Percentiles rank a stretch among this genome's conserved stretches.
phyloP scores from a whole-genome alignment of 352 stramenopile species.

The Thalassiosira tumida region DNA sequence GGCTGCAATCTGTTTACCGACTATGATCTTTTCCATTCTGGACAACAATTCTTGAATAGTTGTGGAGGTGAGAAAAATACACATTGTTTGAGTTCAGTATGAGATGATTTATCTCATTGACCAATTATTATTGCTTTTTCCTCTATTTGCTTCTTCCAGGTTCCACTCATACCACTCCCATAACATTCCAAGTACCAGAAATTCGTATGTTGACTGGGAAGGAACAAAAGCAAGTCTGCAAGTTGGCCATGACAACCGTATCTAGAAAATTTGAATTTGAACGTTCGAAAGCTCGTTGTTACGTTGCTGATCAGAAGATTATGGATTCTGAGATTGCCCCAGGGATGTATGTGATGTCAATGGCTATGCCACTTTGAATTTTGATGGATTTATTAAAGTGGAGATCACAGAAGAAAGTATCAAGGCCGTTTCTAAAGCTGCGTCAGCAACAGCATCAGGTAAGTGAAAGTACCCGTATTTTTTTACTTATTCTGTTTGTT shows the following conservation, averaged over 20 bases:
- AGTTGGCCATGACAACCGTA: not conserved
- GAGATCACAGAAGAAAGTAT: slow-evolving; percentile 28
- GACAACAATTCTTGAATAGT: slow-evolving; percentile 57
- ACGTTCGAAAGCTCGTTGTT: slow-evolving; percentile 10
- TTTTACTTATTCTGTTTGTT: too few relatives aligned
- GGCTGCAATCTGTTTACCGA: slow-evolving; percentile 78
- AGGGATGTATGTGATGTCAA: slow-evolving; percentile 68
- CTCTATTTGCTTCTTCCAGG: not conserved
- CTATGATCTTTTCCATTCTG: slow-evolving; percentile 70
- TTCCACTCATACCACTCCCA: not conserved
- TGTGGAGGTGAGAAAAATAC: slow-evolving; percentile 66
- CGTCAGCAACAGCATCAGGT: slow-evolving; percentile 62
- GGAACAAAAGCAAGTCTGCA: slow-evolving; percentile 34
- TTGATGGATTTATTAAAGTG: slow-evolving; percentile 48
- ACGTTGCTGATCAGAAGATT: slow-evolving; percentile 20
- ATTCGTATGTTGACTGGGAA: slow-evolving; percentile 4
- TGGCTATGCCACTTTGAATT: slow-evolving; percentile 64
- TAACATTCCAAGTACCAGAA: slow-evolving; percentile 8
- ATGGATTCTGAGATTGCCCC: slow-evolving; percentile 46
- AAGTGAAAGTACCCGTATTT: not conserved
- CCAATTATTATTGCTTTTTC: slow-evolving; percentile 3
- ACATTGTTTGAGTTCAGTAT: too few relatives aligned
- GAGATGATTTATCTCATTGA: not conserved
- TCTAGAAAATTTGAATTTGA: not conserved
- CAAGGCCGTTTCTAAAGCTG: slow-evolving; percentile 31